Conservation (phyloP, 352 stramenopile genomes). For the Globisporangium megalacanthum region DNA sequence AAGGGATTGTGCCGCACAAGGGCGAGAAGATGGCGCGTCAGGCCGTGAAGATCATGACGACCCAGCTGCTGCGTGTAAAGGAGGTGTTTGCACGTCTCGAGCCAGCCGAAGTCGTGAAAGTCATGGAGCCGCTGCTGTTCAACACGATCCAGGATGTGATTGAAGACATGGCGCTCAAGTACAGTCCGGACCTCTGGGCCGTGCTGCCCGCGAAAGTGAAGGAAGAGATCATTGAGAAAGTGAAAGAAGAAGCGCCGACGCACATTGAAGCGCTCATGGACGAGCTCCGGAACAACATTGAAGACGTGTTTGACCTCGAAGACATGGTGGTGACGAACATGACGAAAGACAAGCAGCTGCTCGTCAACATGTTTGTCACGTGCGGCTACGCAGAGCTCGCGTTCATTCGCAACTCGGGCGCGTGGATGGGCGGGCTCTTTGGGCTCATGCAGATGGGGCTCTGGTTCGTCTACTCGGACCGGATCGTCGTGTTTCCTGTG, state of each 20-base stretch:
- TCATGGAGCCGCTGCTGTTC: slow-evolving; percentile 91
- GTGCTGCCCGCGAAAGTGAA: slow-evolving; percentile 77
- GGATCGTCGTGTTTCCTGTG: slow-evolving; percentile 85
- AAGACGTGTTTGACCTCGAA: slow-evolving; percentile 95
- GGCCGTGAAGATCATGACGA: slow-evolving; percentile 91
- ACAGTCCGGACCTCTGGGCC: slow-evolving; percentile 81
- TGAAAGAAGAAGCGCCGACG: slow-evolving; percentile 89
- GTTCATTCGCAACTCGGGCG: slow-evolving; percentile 90
- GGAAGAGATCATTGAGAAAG: slow-evolving; percentile 91
- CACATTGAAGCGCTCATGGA: slow-evolving; percentile 94
- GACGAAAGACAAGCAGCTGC: slow-evolving; percentile 92
- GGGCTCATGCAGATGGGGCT: slow-evolving; percentile 86
- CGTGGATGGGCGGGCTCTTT: slow-evolving; percentile 89
- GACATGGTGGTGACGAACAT: slow-evolving; percentile 94
- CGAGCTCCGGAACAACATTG: slow-evolving; percentile 93
- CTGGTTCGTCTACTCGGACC: slow-evolving; percentile 82
- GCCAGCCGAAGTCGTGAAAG: slow-evolving; percentile 84
- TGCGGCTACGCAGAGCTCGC: slow-evolving; percentile 89
- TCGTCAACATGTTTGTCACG: slow-evolving; percentile 94
- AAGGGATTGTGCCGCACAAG: slow-evolving; percentile 97
- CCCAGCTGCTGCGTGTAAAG: slow-evolving; percentile 90
- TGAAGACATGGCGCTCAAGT: slow-evolving; percentile 87
- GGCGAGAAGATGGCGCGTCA: slow-evolving; percentile 96
- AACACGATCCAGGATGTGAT: slow-evolving; percentile 86
- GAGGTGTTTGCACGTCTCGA: slow-evolving; percentile 93